Evolutionary conservation across 192 early-diverging fungal species (phyloP), one percentile per base, ranked within the genome.

Genomic region (Coemansia sp.): DNA sequence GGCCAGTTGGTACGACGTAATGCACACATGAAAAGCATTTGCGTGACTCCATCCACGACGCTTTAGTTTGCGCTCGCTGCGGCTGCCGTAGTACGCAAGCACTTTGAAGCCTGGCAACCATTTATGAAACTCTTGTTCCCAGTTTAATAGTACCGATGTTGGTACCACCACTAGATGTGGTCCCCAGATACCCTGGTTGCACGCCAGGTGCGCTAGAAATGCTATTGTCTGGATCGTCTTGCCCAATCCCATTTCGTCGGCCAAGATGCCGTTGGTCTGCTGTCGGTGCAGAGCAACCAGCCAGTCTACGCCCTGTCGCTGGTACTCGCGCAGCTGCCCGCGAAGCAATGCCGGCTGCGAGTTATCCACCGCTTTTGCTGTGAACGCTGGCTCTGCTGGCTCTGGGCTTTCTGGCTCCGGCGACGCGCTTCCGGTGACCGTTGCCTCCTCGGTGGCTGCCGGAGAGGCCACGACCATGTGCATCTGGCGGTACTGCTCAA

Each of bases 221-320:
- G 92, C 88, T 52, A 99, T 96, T 2, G 94, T 94, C 80, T 99
- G 97, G 0, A 99, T 87, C 0, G 97, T 98, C 82, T 99, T 99
- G 14, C 97, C 97, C 20, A 96, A 72, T n/a, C 93, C 89, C 92
- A 90, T 88, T 75, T 97, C 96, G 69, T 97, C 96, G 1, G 96
- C 97, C 51, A 98, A 66, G 63, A 99, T 97, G 0, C 96, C 91
- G 34, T 93, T 95, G 51, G 94, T 73, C 3, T 89, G 88, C 58
- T 95, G 92, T 49, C 87, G 87, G 73, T 94, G 95, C 34, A 97
- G 77, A 58, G 85, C 88, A 16, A 90, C 91, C 29, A 97, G 80
- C 96, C 96, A 97, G 63, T 93, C 92, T 71, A 95, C 76, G 3
- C 96, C 96, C 20, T 92, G 89, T 50, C 91, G 83, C 71, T 97